A percentile compares a stretch with the other conserved stretches of the same genome.
Evolutionary conservation across 305 asterid species (phyloP).

Genomic region (Euphrasia arctica): DNA sequence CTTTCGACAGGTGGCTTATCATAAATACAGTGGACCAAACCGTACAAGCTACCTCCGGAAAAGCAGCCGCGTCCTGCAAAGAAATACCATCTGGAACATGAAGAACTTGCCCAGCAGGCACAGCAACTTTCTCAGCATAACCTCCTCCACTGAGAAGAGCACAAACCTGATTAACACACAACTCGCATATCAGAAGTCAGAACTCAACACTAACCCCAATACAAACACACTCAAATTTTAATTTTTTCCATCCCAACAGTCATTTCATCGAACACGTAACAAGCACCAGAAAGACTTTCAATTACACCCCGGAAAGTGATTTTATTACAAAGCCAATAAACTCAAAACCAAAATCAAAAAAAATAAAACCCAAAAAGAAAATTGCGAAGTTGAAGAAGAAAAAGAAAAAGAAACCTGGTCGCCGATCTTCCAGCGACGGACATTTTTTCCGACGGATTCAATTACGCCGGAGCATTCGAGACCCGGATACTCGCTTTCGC

Average conservation of each 20-base stretch:
- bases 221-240: no score
- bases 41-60: conserved; percentile 95
- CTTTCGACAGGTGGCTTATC: conserved; percentile 69
- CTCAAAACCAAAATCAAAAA: not conserved
- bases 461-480: conserved; percentile 89
- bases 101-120: conserved; percentile 75
- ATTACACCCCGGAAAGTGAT: no score
- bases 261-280: no score
- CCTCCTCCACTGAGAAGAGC: conserved; percentile 96
- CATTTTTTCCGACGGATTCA: conserved; percentile 73
- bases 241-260: no score
- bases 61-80: conserved; percentile 83
- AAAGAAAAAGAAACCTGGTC: conserved; percentile 56
- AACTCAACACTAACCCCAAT: not conserved
- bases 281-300: not conserved
- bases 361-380: no score
- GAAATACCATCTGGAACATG: conserved; percentile 86
- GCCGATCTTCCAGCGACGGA: conserved; percentile 75
- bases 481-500: conserved; percentile 71
- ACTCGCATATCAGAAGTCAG: conserved; percentile 19
- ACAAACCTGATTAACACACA: conserved; percentile 54
- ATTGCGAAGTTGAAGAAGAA: not conserved
- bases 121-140: conserved; percentile 89
- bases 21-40: conserved; percentile 94
- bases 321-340: not conserved